Evolutionary conservation across 805 yeast genomes (phyloP).

Genomic region (Saccharomycopsis fibuligera): DNA sequence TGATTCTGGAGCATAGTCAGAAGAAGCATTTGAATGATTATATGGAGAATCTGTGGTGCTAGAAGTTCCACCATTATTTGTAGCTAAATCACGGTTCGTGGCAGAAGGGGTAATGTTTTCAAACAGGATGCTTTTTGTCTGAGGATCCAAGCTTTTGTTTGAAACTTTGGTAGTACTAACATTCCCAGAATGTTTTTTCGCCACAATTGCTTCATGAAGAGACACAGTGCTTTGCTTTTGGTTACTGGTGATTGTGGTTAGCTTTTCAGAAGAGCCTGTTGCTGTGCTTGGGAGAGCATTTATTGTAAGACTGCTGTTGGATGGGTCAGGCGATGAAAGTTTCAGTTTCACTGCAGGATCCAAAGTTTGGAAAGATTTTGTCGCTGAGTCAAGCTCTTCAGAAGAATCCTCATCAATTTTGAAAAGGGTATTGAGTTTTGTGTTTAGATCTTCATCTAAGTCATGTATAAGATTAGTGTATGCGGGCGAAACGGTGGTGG

Average conservation of each 20-base stretch:
- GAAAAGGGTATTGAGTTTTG: slow-evolving; percentile 12
- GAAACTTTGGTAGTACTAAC: neutral
- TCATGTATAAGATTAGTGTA: slow-evolving; percentile 12
- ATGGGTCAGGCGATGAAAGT: too few relatives aligned
- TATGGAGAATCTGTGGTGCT: neutral
- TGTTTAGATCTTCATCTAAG: slow-evolving; percentile 16
- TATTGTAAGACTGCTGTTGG: too few relatives aligned
- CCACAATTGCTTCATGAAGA: neutral
- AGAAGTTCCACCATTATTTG: too few relatives aligned
- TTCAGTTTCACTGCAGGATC: slow-evolving; percentile 12
- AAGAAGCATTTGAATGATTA: slow-evolving; percentile 10
- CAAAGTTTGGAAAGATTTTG: slow-evolving; percentile 9
- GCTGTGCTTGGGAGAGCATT: too few relatives aligned
- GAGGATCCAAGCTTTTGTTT: neutral
- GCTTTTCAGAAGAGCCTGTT: too few relatives aligned
- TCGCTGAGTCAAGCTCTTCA: neutral
- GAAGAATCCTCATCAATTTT: neutral
- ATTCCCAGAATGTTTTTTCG: neutral
- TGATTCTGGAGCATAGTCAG: slow-evolving; percentile 12
- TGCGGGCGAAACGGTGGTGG: neutral
- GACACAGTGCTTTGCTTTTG: neutral
- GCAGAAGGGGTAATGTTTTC: too few relatives aligned
- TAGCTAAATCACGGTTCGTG: too few relatives aligned
- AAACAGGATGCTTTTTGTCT: too few relatives aligned
- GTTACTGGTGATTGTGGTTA: too few relatives aligned